Evolutionary conservation across 176 grass and related monocot species (phyloP).

Genomic region (Poa annua): DNA sequence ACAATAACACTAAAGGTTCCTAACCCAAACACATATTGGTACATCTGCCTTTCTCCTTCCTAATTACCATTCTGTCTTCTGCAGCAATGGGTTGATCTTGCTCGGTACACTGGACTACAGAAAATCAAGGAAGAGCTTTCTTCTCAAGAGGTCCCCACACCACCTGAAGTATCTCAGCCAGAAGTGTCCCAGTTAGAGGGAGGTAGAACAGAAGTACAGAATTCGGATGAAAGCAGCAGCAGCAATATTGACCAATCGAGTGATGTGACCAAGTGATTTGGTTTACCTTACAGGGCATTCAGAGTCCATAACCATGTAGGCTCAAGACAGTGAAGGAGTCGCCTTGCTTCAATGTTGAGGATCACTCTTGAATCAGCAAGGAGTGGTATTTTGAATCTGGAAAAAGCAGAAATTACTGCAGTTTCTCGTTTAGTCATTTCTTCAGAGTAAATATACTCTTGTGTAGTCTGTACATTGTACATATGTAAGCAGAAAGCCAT

Average conservation of each 20-base stretch:
- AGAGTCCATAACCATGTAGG: slow-evolving; percentile 20
- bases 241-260: slow-evolving; percentile 37
- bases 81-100: slow-evolving; percentile 99
- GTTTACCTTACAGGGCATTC: slow-evolving; percentile 5
- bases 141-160: slow-evolving; percentile 35
- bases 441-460: slow-evolving; percentile 18
- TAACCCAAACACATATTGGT: neutral
- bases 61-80: slow-evolving; percentile 38
- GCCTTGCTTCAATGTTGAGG: neutral
- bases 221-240: slow-evolving; percentile 52
- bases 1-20: neutral
- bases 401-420: neutral
- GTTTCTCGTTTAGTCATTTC: slow-evolving; percentile 12
- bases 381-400: neutral
- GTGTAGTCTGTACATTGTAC: neutral
- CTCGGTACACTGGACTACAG: slow-evolving; percentile 82
- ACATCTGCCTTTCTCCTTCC: neutral
- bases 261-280: slow-evolving; percentile 39
- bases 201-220: slow-evolving; percentile 49
- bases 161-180: slow-evolving; percentile 48
- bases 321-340: neutral
- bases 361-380: neutral
- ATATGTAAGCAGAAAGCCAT: slow-evolving; percentile 9
- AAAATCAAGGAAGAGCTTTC: slow-evolving; percentile 48
- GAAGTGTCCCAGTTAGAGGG: slow-evolving; percentile 62